Base-by-base conservation (phyloP, 1,284 basidiomycete genomes). In the Vanrija sp. region DNA sequence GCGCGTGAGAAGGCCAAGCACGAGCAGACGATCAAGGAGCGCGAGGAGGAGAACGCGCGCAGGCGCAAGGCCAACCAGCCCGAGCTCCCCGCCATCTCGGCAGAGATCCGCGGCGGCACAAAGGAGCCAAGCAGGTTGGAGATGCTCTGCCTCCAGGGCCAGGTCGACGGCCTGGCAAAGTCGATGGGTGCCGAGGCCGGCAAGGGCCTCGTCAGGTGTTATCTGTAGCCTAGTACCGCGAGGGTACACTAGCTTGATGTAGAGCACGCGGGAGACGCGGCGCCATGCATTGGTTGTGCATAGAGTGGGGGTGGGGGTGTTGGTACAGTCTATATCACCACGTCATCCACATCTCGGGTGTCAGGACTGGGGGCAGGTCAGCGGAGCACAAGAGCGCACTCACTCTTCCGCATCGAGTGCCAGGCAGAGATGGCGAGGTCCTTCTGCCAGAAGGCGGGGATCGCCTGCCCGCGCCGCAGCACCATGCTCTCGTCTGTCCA, bases 61-160 rank as follows among this genome's bases (percentile, higher is more conserved):
- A 83, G 95, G 54, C 83, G 88, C 61, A 86, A 86, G 48, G 88
- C 94, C 68, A 93, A 93, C 9, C 80, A 96, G 55, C 83, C 85
- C 38, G 89, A 93, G 56, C 81, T 97, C 25, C 92, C 91, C 0
- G 86, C 90, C 71, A 89, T 95, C 69, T 88, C 91, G 68, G 82
- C 91, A 48, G 83, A 83, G 72, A 82, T 87, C 63, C 69, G 91
- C 71, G 93, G 92, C 81, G 92, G 88, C 78, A 88, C 94, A 46
- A 80, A 85, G 49, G 95, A 98, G 76, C 94, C 93, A 29, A 91
- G 85, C 70, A 83, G 95, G 61, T 78, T 98, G 68, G 93, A 97
- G 73, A 89, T 91, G 73, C 83, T 95, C 83, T 78, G 89, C 71
- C 74, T 89, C 62, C 79, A 93, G 42, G 91, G 90, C n/a, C 88